Evolutionary conservation across 257 asterid genomes (phyloP).

Genomic region (Solanum commersonii): DNA sequence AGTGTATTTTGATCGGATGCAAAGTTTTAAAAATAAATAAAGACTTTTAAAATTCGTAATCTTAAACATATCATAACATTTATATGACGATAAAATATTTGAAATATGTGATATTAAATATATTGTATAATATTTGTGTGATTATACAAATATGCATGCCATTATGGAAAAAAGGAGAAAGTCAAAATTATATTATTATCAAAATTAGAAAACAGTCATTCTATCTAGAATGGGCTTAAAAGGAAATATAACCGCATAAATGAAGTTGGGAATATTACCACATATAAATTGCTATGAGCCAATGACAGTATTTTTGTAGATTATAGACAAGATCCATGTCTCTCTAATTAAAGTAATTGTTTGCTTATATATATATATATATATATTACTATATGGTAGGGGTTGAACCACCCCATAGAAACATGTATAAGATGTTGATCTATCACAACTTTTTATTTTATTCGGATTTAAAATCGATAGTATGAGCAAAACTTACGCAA

Average conservation of each 20-base stretch:
- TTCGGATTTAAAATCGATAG: neutral
- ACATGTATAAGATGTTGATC: neutral
- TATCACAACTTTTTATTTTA: neutral
- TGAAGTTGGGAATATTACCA: neutral
- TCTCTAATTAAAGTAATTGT: neutral
- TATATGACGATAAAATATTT: neutral
- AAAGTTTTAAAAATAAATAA: neutral
- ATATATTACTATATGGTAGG: no score
- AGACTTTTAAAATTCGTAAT: neutral
- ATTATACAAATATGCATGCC: neutral
- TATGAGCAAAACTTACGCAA: constrained; percentile 12
- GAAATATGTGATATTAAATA: neutral
- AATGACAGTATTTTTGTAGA: neutral
- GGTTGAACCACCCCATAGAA: no score
- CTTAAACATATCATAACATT: neutral
- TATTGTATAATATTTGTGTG: neutral
- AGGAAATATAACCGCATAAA: no score
- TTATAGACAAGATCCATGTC: neutral
- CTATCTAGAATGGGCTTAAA: neutral
- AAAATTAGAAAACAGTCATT: neutral
- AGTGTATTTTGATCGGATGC: neutral
- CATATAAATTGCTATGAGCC: neutral
- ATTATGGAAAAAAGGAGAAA: neutral
- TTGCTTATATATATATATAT: neutral
- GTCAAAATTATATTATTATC: neutral